These are phyloP conservation scores for Nephelium lappaceum DNA, from an alignment of 345 rosid species.

Conservation along the genomic window DNA sequence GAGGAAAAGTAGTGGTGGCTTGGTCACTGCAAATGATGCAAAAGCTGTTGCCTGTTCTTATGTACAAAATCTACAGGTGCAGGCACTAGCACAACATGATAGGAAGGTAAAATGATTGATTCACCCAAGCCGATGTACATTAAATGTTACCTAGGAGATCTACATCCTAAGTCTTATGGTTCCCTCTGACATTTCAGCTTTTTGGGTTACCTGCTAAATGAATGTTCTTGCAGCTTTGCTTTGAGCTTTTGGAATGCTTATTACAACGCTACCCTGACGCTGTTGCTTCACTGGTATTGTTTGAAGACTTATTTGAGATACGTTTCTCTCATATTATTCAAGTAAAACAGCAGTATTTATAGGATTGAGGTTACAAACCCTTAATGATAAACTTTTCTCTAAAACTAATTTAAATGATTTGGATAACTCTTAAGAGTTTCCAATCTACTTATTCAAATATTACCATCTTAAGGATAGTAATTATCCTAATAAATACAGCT, in stretches of 20 bases:
- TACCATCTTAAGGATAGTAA: no score
- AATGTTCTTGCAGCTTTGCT: conserved; percentile 66
- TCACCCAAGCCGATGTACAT: not conserved
- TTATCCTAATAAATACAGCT: no score
- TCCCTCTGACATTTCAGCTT: not conserved
- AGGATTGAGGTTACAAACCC: no score
- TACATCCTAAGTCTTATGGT: not conserved
- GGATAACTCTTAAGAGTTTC: no score
- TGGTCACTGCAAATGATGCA: conserved; percentile 56
- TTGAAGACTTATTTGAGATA: no score
- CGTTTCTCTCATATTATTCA: no score
- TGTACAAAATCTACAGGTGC: conserved; percentile 64
- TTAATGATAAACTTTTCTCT: no score
- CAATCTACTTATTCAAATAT: no score
- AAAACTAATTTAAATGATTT: no score
- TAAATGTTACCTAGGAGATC: not conserved
- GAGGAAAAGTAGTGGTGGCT: conserved; percentile 56
- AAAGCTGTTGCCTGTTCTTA: conserved; percentile 60
- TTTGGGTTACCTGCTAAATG: conserved; percentile 20
- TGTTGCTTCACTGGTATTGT: conserved; percentile 58
- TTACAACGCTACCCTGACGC: conserved; percentile 59
- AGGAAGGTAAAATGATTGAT: conserved; percentile 56
- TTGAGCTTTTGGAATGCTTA: conserved; percentile 83
- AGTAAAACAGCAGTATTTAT: no score
- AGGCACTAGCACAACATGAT: conserved; percentile 71